Conservation (phyloP, 257 asterid genomes). For the Solanum pennellii region DNA sequence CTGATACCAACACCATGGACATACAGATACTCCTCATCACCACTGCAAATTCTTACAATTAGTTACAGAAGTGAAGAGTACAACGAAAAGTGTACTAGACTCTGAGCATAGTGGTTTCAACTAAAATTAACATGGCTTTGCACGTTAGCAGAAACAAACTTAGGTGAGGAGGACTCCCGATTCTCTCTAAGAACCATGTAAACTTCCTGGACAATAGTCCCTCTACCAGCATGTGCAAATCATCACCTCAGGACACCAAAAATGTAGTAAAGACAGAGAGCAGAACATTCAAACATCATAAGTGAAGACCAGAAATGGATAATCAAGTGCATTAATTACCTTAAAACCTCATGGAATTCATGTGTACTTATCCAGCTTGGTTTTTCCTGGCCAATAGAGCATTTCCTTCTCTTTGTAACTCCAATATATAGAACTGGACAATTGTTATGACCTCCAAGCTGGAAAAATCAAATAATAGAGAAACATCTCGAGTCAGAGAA, state of each 20-base stretch:
- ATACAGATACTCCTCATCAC: conserved; percentile 66
- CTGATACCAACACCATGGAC: conserved; percentile 48
- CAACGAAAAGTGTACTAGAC: neutral
- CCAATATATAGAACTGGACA: conserved; percentile 55
- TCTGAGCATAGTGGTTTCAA: neutral
- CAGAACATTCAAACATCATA: neutral
- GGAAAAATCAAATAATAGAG: neutral
- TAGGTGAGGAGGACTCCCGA: neutral
- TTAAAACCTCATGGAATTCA: conserved; percentile 70
- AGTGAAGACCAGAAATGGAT: neutral
- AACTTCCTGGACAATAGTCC: neutral
- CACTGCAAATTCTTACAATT: conserved; percentile 32
- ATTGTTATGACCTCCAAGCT: conserved; percentile 58
- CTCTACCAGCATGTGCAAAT: neutral
- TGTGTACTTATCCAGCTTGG: conserved; percentile 45
- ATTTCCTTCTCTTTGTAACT: conserved; percentile 59
- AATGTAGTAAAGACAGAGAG: neutral
- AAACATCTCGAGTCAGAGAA: neutral
- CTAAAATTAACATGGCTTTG: neutral
- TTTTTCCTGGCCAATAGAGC: conserved; percentile 58
- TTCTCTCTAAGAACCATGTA: neutral
- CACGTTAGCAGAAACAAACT: neutral
- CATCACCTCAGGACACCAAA: neutral
- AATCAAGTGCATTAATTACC: conserved; percentile 31
- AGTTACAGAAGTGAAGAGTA: neutral